Percentiles rank a stretch among this genome's conserved stretches.
phyloP scores from a whole-genome alignment of 164 flowering plant species.

The Chloranthus sessilifolius region DNA sequence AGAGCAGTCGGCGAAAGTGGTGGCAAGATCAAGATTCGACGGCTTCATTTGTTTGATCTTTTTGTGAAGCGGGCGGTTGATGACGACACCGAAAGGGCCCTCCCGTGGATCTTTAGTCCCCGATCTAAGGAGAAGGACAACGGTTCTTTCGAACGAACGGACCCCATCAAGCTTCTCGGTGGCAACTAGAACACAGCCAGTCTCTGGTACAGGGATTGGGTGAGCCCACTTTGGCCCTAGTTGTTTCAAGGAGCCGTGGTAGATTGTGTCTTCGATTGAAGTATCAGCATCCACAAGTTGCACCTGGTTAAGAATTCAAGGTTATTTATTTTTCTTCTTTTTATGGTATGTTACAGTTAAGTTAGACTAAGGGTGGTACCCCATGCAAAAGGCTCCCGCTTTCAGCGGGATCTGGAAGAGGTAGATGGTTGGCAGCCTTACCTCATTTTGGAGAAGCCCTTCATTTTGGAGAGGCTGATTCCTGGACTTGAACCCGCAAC shows the following conservation, averaged over 20 bases:
- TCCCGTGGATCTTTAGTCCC: conserved; percentile 74
- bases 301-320: conserved; percentile 27
- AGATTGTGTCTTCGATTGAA: conserved; percentile 23
- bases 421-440: too few relatives aligned
- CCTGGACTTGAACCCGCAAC: too few relatives aligned
- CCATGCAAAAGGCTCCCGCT: too few relatives aligned
- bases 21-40: conserved; percentile 53
- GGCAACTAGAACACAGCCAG: conserved; percentile 89
- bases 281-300: conserved; percentile 30
- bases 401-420: too few relatives aligned
- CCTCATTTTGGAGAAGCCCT: too few relatives aligned
- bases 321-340: too few relatives aligned
- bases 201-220: conserved; percentile 77
- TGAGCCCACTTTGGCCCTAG: conserved; percentile 94
- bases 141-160: conserved; percentile 59
- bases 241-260: conserved; percentile 34
- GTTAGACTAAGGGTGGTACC: too few relatives aligned
- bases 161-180: conserved; percentile 91
- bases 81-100: conserved; percentile 83
- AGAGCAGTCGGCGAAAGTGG: conserved; percentile 77
- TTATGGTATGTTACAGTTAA: too few relatives aligned
- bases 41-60: conserved; percentile 84
- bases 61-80: conserved; percentile 82
- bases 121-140: conserved; percentile 75
- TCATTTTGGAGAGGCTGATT: too few relatives aligned